Base-by-base conservation (phyloP, 768 basidiomycete species). In the Lyophyllum shimeji region DNA sequence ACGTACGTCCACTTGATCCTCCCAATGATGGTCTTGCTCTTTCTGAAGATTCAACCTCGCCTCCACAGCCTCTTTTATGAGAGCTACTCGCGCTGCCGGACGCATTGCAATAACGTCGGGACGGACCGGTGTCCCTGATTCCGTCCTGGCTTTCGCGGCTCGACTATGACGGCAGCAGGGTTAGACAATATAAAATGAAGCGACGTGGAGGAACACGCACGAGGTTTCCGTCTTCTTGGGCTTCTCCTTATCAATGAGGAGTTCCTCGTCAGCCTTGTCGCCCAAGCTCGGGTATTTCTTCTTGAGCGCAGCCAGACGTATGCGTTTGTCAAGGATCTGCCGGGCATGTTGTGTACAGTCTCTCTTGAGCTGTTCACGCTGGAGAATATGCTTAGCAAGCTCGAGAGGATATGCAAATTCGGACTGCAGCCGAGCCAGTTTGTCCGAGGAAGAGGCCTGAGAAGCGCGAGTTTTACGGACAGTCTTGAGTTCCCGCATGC, bases 391-490 rank as follows among this genome's bases (percentile, higher is more conserved):
- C 57, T 78, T 79, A 13, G 92, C 88, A 4, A 98, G 77, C 34
- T 92, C 85, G 2, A 90, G 75, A 1, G 90, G 85, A 50, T 79
- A 82, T 2, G 78, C 70, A 3, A 99, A 76, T 70, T 98, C 95
- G 33, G 72, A 68, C 61, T 92, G 87, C 18, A 98, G 74, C 20
- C 92, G 90, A 3, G 85, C 69, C 60, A 99, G 82, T 62, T 93
- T 92, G 63, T 98, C 96, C 17, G 93, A 88, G n/a, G 87, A 92
- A 1, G 89, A 89, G 9, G 85, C 85, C 65, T 98, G 95, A 1
- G 90, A 90, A 15, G 94, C 88, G 13, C 96, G 86, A 7, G 96
- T 98, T 74, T 98, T 98, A 55, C 97, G 86, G 46, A 92, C 82
- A 3, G 90, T 86, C 68, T 98, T 98, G 70, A 89, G 87, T 69